Percentiles rank a stretch among this genome's conserved stretches.
Evolutionary conservation across 352 stramenopile genomes (phyloP).

Genomic region (Pythium pyrilobum): DNA sequence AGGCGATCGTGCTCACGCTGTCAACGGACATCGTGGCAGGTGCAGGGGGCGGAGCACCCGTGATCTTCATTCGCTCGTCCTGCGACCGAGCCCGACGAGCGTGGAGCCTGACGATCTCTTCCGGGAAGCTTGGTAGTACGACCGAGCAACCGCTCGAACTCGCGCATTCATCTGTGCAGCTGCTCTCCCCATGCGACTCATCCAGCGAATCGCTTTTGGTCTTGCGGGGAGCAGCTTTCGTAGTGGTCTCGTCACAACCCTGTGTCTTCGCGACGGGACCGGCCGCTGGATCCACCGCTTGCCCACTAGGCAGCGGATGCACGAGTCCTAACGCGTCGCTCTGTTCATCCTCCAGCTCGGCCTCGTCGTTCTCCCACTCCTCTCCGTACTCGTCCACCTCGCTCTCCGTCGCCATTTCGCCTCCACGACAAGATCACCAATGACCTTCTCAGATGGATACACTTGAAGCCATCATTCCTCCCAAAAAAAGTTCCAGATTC

Average conservation of each 20-base stretch:
- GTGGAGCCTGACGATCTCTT: conserved; percentile 5
- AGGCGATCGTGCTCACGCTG: not conserved
- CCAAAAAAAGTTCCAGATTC: not conserved
- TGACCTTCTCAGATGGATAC: not conserved
- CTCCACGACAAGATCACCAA: not conserved
- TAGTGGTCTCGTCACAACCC: too few relatives aligned
- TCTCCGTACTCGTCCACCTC: not conserved
- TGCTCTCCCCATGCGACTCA: too few relatives aligned
- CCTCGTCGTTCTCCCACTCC: conserved; percentile 1
- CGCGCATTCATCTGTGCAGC: too few relatives aligned
- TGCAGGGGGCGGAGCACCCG: not conserved
- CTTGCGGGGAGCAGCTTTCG: too few relatives aligned
- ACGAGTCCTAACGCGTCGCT: conserved; percentile 1
- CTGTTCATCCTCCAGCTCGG: not conserved
- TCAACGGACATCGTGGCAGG: not conserved
- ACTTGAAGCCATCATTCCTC: not conserved
- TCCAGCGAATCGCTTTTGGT: too few relatives aligned
- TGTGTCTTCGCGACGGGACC: not conserved
- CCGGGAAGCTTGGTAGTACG: not conserved
- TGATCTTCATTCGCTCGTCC: not conserved
- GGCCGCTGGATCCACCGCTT: not conserved
- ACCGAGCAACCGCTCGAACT: not conserved
- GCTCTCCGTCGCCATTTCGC: not conserved
- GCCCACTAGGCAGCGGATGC: conserved; percentile 6
- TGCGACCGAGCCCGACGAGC: not conserved